phyloP scores from a whole-genome alignment of 2,329 filamentous ascomycete genomes.

The Lasiodiplodia sp. region DNA sequence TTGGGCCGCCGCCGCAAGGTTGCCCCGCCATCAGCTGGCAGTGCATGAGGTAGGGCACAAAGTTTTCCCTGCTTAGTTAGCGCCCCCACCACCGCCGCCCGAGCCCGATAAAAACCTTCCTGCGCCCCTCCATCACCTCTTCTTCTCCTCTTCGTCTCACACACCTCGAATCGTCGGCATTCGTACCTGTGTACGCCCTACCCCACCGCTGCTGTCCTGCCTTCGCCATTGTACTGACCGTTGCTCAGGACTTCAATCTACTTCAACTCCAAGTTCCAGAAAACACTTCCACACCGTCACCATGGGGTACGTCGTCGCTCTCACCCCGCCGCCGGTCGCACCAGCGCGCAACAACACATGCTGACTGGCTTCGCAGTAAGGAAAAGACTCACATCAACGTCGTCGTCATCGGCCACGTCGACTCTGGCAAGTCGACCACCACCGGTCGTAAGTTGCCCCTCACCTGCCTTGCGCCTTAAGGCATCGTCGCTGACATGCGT shows the following conservation, averaged over 20 bases:
- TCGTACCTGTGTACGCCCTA: constrained; percentile 35
- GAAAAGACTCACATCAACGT: constrained; percentile 94
- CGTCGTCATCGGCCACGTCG: constrained; percentile 99
- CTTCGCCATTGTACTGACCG: constrained; percentile 18
- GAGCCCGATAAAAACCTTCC: constrained; percentile 31
- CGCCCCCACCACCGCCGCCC: constrained; percentile 31
- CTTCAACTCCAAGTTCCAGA: constrained; percentile 43
- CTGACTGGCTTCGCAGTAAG: constrained; percentile 68
- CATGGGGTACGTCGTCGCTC: constrained; percentile 65
- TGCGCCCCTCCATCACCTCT: constrained; percentile 29
- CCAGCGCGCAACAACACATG: constrained; percentile 4
- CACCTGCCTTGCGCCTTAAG: constrained; percentile 36
- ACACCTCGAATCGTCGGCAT: constrained; percentile 39
- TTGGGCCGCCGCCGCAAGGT: constrained; percentile 25
- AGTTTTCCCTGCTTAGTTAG: constrained; percentile 31
- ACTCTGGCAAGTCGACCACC: constrained; percentile 99
- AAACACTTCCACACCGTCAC: constrained; percentile 53
- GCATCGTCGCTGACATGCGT: constrained; percentile 47
- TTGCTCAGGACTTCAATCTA: constrained; percentile 37
- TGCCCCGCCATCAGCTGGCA: constrained; percentile 28
- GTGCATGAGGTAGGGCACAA: constrained; percentile 26
- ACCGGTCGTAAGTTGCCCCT: constrained; percentile 70
- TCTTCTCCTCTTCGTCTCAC: constrained; percentile 31
- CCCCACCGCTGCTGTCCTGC: background rate
- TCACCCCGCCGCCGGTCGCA: constrained; percentile 26